Evolutionary conservation across 495 filamentous ascomycete genomes (phyloP), one percentile per base, ranked within the genome.

Genomic region (Podospora australis): DNA sequence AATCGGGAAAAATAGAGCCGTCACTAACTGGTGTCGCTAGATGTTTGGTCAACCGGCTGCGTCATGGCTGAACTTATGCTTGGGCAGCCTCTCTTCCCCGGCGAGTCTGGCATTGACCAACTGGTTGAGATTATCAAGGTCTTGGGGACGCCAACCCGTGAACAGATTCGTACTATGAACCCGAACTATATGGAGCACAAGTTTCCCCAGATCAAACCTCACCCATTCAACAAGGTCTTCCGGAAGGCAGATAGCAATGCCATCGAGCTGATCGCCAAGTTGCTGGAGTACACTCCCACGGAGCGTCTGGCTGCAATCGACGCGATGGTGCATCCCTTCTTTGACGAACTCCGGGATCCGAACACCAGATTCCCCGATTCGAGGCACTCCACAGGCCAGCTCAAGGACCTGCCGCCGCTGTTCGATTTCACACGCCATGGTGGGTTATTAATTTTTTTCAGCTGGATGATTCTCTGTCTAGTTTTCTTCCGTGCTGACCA

Each of bases 111-210:
- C 48, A 98, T 98, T 66, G 92, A 98, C 66, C 92, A 99, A 64
- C 78, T 97, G 26, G 92, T 99, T 19, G 92, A 99, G 69, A 97
- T 99, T 62, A 99, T 99, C 78, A 99, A 97, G 72, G 92, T 99
- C 46, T 77, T 99, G 47, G 92, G 92, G 19, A 99, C 92, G 13
- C 92, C 94, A 11, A 96, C 92, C n/a, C 78, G 92, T 17, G 92
- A 99, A 58, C 92, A 99, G 59, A 99, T 99, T 61, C 88, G 92
- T 46, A 99, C 92, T 39, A 99, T 99, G 94, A 99, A 99, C 65
- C 94, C 92, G 44, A 99, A 99, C 68, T 97, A 99, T 69, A 99
- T 99, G 92, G 92, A 97, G 70, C 92, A 99, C 70, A 97, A 97
- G 70, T 99, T 99, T 64, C 94, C 92, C 34, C 92, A 99, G 64